Percentiles rank a stretch among this genome's conserved stretches.
Conservation (phyloP, 805 yeast genomes). For the Lipomyces yamadae region DNA sequence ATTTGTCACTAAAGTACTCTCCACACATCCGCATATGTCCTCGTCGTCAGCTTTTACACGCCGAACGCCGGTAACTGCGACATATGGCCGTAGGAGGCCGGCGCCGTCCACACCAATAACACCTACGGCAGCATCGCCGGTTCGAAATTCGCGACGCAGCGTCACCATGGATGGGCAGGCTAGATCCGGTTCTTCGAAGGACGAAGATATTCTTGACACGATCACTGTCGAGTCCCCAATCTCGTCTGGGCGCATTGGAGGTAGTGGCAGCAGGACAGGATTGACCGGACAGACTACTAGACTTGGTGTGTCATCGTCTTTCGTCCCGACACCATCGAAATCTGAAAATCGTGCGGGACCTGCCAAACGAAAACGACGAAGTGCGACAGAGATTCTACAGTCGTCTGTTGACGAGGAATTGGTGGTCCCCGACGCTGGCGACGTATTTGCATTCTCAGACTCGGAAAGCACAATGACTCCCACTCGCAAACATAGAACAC, state of each 20-base stretch:
- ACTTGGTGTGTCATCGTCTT: neutral
- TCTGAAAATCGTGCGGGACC: neutral
- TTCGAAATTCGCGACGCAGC: constrained; percentile 9
- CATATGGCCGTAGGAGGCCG: constrained; percentile 27
- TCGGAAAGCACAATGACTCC: neutral
- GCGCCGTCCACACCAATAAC: constrained; percentile 22
- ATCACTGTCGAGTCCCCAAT: neutral
- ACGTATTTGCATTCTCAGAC: neutral
- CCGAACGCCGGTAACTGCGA: constrained; percentile 21
- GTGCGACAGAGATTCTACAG: neutral
- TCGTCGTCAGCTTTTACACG: constrained; percentile 11
- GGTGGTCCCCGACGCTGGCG: neutral
- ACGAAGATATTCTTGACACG: neutral
- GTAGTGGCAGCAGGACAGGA: neutral
- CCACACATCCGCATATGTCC: neutral
- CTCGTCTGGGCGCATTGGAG: neutral
- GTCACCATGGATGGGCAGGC: neutral
- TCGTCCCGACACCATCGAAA: neutral
- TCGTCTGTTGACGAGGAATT: neutral
- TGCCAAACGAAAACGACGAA: neutral
- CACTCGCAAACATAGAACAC: neutral
- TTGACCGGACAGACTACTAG: constrained; percentile 5
- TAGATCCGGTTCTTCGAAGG: neutral
- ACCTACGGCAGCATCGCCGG: constrained; percentile 25
- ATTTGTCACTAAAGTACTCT: neutral